These are phyloP conservation scores for Senna siamea DNA, from an alignment of 306 rosid species.

Conservation along the genomic window DNA sequence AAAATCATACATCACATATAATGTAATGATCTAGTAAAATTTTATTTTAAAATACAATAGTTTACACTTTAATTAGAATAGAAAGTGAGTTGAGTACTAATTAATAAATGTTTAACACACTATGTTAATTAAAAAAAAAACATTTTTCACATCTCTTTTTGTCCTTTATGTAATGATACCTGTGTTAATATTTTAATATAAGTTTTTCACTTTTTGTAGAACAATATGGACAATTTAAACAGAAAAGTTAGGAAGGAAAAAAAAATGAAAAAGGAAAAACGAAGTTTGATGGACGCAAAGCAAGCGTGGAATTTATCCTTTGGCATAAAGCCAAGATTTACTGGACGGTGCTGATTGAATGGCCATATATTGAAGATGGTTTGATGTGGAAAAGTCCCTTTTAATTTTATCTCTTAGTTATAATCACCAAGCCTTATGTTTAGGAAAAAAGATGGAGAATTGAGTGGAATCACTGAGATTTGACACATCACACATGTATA, in stretches of 20 bases:
- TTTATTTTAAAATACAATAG: neutral
- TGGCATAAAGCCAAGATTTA: constrained; percentile 31
- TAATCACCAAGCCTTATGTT: no score
- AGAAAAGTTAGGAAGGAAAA: neutral
- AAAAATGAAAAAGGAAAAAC: neutral
- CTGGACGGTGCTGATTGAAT: constrained; percentile 28
- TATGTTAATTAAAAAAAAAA: neutral
- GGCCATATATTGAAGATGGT: neutral
- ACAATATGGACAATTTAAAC: no score
- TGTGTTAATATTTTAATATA: neutral
- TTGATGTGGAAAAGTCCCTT: no score
- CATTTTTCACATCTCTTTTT: neutral
- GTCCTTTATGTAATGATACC: neutral
- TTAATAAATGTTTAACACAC: no score
- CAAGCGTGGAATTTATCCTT: constrained; percentile 32
- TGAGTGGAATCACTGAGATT: no score
- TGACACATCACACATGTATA: no score
- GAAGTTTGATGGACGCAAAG: neutral
- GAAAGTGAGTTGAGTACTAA: neutral
- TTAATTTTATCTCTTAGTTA: no score
- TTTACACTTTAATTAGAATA: no score
- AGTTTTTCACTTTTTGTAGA: neutral
- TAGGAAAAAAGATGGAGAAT: no score
- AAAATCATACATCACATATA: neutral
- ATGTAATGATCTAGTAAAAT: neutral